These are phyloP conservation scores for Metschnikowia vanudenii DNA, from an alignment of 805 yeast genomes.

Conservation along the genomic window DNA sequence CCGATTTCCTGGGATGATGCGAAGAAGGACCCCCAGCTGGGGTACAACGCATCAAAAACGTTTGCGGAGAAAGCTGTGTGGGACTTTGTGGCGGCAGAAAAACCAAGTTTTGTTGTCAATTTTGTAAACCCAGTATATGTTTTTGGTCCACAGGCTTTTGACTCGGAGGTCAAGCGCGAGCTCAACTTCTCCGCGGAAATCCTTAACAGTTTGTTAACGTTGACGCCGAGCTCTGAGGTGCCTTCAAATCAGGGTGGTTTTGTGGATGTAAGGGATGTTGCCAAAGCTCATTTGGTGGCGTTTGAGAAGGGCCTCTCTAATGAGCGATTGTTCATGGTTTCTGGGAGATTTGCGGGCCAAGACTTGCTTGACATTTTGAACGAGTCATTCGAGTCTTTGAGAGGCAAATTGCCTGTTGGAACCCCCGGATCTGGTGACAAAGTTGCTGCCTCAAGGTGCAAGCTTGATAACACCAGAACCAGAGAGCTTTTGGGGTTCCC, in stretches of 20 bases:
- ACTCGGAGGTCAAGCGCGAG: slow-evolving; percentile 29
- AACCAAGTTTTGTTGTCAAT: slow-evolving; percentile 38
- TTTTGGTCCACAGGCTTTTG: slow-evolving; percentile 28
- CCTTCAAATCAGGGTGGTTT: slow-evolving; percentile 24
- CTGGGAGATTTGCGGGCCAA: slow-evolving; percentile 28
- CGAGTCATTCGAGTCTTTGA: slow-evolving; percentile 36
- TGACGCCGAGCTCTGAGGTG: slow-evolving; percentile 18
- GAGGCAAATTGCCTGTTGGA: slow-evolving; percentile 45
- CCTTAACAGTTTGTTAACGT: slow-evolving; percentile 40
- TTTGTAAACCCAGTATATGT: slow-evolving; percentile 24
- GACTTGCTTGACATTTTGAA: slow-evolving; percentile 33
- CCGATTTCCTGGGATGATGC: slow-evolving; percentile 49
- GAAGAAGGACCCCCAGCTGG: slow-evolving; percentile 21
- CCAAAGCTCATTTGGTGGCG: slow-evolving; percentile 19
- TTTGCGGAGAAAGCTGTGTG: slow-evolving; percentile 38
- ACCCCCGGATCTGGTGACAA: slow-evolving; percentile 35
- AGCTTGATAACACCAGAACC: slow-evolving; percentile 37
- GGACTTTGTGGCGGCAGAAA: slow-evolving; percentile 30
- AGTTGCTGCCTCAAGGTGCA: slow-evolving; percentile 17
- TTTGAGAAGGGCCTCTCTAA: slow-evolving; percentile 19
- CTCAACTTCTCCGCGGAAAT: slow-evolving; percentile 38
- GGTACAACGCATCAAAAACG: slow-evolving; percentile 37
- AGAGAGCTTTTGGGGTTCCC: slow-evolving; percentile 38
- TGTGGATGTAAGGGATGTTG: slow-evolving; percentile 26
- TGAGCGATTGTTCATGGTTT: slow-evolving; percentile 33